A percentile compares a stretch with the other conserved stretches of the same genome.
These are phyloP conservation scores for Penicillium crystallinum DNA, from an alignment of 495 filamentous ascomycete species.

Conservation along the genomic window DNA sequence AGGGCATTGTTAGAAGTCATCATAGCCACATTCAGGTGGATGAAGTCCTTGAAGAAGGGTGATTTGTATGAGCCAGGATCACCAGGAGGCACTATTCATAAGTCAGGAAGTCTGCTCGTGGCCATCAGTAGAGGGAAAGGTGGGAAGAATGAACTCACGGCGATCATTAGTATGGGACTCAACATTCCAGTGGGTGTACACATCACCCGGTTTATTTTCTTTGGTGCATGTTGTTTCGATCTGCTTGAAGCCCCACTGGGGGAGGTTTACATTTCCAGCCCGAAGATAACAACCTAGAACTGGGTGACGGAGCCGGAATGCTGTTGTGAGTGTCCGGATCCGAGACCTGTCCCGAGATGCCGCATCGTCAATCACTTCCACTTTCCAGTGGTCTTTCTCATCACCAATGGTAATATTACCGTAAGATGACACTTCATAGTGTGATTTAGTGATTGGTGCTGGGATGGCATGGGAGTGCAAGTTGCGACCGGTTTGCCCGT, in stretches of 20 bases:
- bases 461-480: conserved; percentile 87
- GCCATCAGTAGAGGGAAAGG: conserved; percentile 9
- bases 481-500: conserved; percentile 93
- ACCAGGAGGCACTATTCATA: conserved; percentile 68
- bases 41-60: conserved; percentile 92
- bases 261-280: conserved; percentile 92
- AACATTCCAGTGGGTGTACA: conserved; percentile 98
- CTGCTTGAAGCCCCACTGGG: conserved; percentile 99
- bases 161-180: conserved; percentile 93
- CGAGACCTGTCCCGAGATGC: conserved; percentile 79
- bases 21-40: conserved; percentile 98
- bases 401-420: conserved; percentile 96
- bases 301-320: conserved; percentile 83
- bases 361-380: conserved; percentile 88
- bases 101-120: not conserved
- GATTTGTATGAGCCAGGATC: conserved; percentile 94
- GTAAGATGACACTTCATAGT: conserved; percentile 90
- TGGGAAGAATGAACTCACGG: conserved; percentile 58
- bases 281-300: conserved; percentile 87
- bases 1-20: conserved; percentile 99
- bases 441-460: conserved; percentile 82
- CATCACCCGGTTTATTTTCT: conserved; percentile 84
- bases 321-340: conserved; percentile 87
- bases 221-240: conserved; percentile 96
- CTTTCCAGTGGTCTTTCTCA: conserved; percentile 94